phyloP scores from a whole-genome alignment of 305 asterid genomes.

The Fraxinus dipetala region DNA sequence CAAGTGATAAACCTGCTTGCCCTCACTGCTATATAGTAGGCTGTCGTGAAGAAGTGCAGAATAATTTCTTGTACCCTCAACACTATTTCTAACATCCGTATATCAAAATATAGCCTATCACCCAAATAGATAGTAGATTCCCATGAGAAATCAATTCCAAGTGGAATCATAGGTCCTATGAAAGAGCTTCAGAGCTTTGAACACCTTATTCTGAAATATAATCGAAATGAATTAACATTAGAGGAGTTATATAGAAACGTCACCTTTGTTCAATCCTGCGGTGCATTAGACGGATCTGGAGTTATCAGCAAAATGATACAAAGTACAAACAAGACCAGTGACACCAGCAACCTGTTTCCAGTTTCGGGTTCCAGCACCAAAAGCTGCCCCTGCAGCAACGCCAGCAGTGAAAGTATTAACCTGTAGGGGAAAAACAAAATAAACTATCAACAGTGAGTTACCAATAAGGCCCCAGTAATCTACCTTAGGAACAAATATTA shows the following conservation, averaged over 20 bases:
- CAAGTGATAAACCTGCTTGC: not conserved
- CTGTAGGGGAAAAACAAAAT: constrained; percentile 32
- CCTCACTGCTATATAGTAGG: not conserved
- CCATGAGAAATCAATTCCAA: not conserved
- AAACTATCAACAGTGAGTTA: not conserved
- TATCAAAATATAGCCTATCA: not conserved
- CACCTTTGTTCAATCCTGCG: constrained; percentile 15
- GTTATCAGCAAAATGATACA: constrained; percentile 41
- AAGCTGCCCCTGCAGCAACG: constrained; percentile 70
- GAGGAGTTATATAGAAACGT: not conserved
- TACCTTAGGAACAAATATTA: not conserved
- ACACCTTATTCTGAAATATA: not conserved
- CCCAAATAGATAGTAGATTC: not conserved
- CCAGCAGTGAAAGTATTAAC: constrained; percentile 71
- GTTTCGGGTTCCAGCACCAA: constrained; percentile 67
- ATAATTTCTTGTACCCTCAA: not conserved
- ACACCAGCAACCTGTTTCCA: constrained; percentile 82
- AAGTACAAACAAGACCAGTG: constrained; percentile 58
- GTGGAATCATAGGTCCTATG: not conserved
- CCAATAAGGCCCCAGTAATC: not conserved
- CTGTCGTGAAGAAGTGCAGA: not conserved
- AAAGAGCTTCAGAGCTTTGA: not conserved
- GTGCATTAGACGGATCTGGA: constrained; percentile 34
- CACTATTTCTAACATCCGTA: not conserved
- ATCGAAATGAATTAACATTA: not conserved